Evolutionary conservation across 78 protist species (phyloP).

Genomic region (Pigoraptor vietnamica): DNA sequence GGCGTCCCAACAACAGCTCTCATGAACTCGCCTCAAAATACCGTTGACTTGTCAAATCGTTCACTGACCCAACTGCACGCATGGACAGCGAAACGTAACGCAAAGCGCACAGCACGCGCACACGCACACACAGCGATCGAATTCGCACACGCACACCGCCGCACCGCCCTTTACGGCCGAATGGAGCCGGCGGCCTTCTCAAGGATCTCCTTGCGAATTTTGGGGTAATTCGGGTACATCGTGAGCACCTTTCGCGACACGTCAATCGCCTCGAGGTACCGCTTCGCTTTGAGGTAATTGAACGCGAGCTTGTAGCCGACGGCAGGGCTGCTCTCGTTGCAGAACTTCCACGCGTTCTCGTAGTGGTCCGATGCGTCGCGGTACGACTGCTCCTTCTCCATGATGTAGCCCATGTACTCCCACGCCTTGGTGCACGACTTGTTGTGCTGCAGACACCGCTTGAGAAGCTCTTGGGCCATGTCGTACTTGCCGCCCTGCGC

Average conservation of each 20-base stretch:
- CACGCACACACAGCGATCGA: too few species aligned
- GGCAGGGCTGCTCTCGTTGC: constrained; percentile 17
- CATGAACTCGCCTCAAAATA: too few species aligned
- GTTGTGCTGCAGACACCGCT: constrained; percentile 29
- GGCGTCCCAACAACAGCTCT: too few species aligned
- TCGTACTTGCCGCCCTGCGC: constrained; percentile 53
- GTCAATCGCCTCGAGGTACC: constrained; percentile 65
- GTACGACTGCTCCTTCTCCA: constrained; percentile 58
- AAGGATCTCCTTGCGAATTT: constrained; percentile 53
- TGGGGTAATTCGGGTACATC: constrained; percentile 39
- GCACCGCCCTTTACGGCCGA: background rate
- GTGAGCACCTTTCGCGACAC: constrained; percentile 34
- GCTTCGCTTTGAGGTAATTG: constrained; percentile 74
- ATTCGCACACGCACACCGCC: too few species aligned
- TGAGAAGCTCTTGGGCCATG: constrained; percentile 57
- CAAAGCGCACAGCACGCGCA: too few species aligned
- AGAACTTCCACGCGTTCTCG: constrained; percentile 60
- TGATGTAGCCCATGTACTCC: constrained; percentile 65
- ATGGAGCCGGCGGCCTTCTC: constrained; percentile 36
- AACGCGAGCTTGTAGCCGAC: constrained; percentile 76
- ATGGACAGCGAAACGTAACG: too few species aligned
- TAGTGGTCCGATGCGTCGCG: constrained; percentile 59
- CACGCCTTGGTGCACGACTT: constrained; percentile 44
- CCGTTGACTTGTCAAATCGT: too few species aligned
- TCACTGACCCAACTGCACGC: too few species aligned